phyloP scores from a whole-genome alignment of 2,329 filamentous ascomycete species.

The Falciphora oryzae region DNA sequence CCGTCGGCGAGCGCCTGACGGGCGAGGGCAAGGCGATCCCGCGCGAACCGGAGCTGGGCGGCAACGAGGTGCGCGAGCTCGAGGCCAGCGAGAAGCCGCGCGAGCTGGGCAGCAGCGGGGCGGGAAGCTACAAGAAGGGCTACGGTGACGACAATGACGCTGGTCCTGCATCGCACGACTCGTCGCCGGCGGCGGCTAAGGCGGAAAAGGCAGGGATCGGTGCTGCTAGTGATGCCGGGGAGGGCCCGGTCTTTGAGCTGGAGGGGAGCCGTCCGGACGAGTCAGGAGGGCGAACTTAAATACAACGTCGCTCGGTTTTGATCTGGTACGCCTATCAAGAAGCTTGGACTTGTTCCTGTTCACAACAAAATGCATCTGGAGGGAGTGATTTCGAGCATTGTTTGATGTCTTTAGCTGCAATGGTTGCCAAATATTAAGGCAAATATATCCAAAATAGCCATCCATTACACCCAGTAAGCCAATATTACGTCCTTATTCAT shows the following conservation, averaged over 20 bases:
- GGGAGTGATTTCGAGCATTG: not conserved
- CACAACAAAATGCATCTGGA: too few species aligned
- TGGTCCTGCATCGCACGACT: not conserved
- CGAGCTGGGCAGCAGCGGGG: not conserved
- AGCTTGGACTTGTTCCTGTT: too few species aligned
- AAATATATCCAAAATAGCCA: not conserved
- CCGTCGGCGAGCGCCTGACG: conserved; percentile 3
- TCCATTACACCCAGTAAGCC: not conserved
- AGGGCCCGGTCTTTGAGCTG: conserved; percentile 1
- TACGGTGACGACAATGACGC: too few species aligned
- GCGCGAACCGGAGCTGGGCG: conserved; percentile 6
- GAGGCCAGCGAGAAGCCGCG: conserved; percentile 1
- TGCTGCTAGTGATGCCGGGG: not conserved
- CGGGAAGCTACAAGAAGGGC: not conserved
- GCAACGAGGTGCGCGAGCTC: conserved; percentile 3
- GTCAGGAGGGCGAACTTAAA: too few species aligned
- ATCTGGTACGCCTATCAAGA: too few species aligned
- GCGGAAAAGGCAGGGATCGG: conserved; percentile 1
- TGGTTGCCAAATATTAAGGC: not conserved
- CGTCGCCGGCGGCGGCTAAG: not conserved
- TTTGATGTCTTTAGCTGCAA: not conserved
- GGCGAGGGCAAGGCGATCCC: conserved; percentile 3
- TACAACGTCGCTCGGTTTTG: too few species aligned
- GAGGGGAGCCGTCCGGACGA: not conserved
- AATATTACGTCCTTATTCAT: not conserved